Evolutionary conservation across 2,329 filamentous ascomycete genomes (phyloP), one percentile per base, ranked within the genome.

Genomic region (Penicillium capsulatum): DNA sequence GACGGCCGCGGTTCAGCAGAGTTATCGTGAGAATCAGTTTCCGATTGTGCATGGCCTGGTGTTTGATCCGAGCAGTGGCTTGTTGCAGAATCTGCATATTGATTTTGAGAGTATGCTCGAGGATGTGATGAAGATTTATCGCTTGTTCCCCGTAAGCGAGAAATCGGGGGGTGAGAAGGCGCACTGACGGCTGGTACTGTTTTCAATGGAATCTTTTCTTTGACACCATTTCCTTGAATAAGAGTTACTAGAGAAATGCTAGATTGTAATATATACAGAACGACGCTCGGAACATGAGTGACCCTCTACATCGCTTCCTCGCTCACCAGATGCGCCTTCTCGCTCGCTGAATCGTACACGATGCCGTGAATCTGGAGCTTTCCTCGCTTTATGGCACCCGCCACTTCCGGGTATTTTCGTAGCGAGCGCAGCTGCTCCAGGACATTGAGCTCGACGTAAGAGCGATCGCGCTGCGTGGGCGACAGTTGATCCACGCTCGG

Each of bases 41-140:
- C 83, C 83, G 36, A 74, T 86, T 45, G 81, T 86, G 36, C 82
- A 85, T 65, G 83, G 81, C 24, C 86, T 81, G 81, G 81, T 85
- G 31, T 86, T 86, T 69, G 79, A 76, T 47, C 80, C 86, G 53
- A 66, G 77, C 37, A 79, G 85, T 54, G 83, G 83, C 7, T 63
- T 83, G 54, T 69, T 86, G 42, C 81, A 77, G 61, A 79, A 83
- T 56, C 66, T 83, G 44, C 70, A 83, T 57, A 70, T 83, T 48
- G 73, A 83, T 55, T 80, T 81, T 49, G 72, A 79, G 64, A 61
- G 66, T 9, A 72, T 73, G 61, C 64, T 83, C 31, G 62, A 60
- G 38, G 70, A 49, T 31, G 40, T 53, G 19, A 49, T 47, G 42
- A 53, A 53, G 17, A 53, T 53, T 15, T 53, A 53, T 17, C 40